Percentiles rank a stretch among this genome's conserved stretches.
These are phyloP conservation scores for Debaryomyces udenii DNA, from an alignment of 1,139 yeast genomes.

Conservation along the genomic window DNA sequence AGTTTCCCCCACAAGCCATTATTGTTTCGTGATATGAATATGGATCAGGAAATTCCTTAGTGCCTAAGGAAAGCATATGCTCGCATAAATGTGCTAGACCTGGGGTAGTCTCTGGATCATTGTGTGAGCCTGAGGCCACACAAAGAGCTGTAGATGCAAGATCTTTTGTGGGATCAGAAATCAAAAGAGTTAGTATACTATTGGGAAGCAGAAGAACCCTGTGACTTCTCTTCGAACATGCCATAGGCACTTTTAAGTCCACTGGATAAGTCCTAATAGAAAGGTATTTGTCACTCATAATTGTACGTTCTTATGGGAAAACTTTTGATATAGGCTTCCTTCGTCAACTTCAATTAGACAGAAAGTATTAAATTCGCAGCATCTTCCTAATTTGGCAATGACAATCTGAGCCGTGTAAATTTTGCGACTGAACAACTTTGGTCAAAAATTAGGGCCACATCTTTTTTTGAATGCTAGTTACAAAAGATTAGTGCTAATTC, in stretches of 20 bases:
- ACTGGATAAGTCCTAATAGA: constrained; percentile 21
- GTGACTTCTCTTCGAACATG: constrained; percentile 39
- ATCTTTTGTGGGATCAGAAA: constrained; percentile 59
- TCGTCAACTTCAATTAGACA: no score
- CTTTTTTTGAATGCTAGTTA: no score
- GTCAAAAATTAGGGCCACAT: no score
- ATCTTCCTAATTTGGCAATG: background rate
- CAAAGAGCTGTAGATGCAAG: constrained; percentile 48
- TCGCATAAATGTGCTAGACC: constrained; percentile 80
- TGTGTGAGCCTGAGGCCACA: constrained; percentile 64
- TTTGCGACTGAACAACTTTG: background rate
- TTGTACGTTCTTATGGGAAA: background rate
- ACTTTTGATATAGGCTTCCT: no score
- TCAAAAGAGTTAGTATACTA: constrained; percentile 53
- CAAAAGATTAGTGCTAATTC: no score
- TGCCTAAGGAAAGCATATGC: constrained; percentile 64
- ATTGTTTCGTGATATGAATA: constrained; percentile 48
- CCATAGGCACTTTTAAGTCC: constrained; percentile 34
- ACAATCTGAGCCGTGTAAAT: background rate
- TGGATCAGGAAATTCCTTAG: constrained; percentile 54
- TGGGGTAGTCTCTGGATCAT: constrained; percentile 55
- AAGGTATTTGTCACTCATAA: constrained; percentile 8
- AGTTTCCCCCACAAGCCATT: constrained; percentile 52
- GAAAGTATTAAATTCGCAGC: constrained; percentile 2
- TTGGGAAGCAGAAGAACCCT: constrained; percentile 51